Evolutionary conservation across 2,329 filamentous ascomycete genomes (phyloP), one percentile per base, ranked within the genome.

Genomic region (Penicillium vulpinum): DNA sequence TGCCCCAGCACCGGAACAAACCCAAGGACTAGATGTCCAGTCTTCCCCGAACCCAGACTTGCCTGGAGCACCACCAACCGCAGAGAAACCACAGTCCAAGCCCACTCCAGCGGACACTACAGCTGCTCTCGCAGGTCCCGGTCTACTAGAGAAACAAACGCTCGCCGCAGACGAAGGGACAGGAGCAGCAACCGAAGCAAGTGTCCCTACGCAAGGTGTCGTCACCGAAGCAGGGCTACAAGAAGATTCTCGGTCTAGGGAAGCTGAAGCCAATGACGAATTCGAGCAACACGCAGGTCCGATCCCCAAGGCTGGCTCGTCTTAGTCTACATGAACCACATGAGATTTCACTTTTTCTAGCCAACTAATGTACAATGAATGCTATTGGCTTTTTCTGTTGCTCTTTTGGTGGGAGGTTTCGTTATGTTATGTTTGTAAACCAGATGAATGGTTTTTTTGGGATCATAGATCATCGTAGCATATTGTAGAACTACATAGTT

Each of bases 31-130:
- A 41, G 36, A 49, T 22, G 2, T n/a, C n/a, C 22, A 51, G 10
- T 38, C 44, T 31, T 33, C 39, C 13, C 43, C 55, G 22, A 28
- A 49, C 45, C 18, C 33, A 41, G 51, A 55, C 16, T 29, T 51
- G 9, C 31, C 51, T 13, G 35, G 47, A 22, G 24, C 36, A 21
- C 18, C 45, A 36, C 13, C 40, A 28, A n/a, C 35, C 2, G 47
- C 21, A 26, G 47, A 62, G 6, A 4, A 29, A 13, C 15, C 22
- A 24, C 26, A 48, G 33, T 1, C 21, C 21, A 8, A 54, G 13
- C 29, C 45, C n/a, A 21, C 36, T 18, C 3, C 33, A 7, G 26
- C 8, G 8, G 51, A 53, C 24, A 22, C 15, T 31, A 26, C 26
- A 18, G 26, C 35, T 26, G 6, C 21, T n/a, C 7, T 28, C 5